A percentile compares a stretch with the other conserved stretches of the same genome.
phyloP scores from a whole-genome alignment of 768 basidiomycete genomes.

The Chalciporus chontae region DNA sequence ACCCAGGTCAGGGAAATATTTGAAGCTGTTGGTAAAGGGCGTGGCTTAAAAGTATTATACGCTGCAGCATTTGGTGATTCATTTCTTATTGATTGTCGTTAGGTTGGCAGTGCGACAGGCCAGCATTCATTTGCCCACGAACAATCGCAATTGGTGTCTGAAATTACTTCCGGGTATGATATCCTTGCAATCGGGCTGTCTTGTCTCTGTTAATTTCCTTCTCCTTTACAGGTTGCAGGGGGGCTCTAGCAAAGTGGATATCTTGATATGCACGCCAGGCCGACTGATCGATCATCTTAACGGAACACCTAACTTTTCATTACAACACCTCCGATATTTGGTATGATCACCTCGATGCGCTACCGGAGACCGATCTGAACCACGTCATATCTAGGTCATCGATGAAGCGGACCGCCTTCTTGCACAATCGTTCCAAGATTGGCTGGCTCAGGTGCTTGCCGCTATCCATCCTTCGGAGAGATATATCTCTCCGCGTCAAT shows the following conservation, averaged over 20 bases:
- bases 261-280: conserved; percentile 94
- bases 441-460: conserved; percentile 81
- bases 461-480: conserved; percentile 49
- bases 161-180: conserved; percentile 50
- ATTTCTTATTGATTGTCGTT: conserved; percentile 2
- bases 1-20: conserved; percentile 90
- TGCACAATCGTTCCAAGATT: conserved; percentile 94
- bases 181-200: neutral
- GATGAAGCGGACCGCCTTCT: conserved; percentile 98
- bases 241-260: conserved; percentile 88
- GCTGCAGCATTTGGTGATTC: neutral
- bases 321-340: conserved; percentile 94
- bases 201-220: neutral
- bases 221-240: conserved; percentile 56
- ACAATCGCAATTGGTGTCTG: conserved; percentile 73
- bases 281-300: conserved; percentile 91
- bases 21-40: conserved; percentile 79
- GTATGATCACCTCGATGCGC: conserved; percentile 42
- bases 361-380: neutral
- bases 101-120: conserved; percentile 83
- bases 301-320: conserved; percentile 82
- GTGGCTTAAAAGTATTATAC: conserved; percentile 69
- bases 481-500: neutral
- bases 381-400: conserved; percentile 60
- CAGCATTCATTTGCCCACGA: conserved; percentile 95